These are phyloP conservation scores for Leptographium wingfieldii DNA, from an alignment of 2,329 filamentous ascomycete genomes.

Conservation along the genomic window DNA sequence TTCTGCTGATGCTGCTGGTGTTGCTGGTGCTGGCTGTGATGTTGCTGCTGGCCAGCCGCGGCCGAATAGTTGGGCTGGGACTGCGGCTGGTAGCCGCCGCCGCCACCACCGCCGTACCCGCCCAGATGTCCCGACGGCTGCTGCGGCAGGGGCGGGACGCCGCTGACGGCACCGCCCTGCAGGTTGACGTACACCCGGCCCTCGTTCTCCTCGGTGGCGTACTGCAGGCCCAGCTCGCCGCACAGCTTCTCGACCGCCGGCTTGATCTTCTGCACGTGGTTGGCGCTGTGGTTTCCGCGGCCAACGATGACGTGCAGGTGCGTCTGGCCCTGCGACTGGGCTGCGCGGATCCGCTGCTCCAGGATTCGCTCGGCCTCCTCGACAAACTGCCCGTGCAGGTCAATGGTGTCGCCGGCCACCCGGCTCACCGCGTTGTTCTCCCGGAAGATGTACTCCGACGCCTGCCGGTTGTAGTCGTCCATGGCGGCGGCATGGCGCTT, in stretches of 20 bases:
- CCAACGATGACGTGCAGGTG: slow-evolving; percentile 94
- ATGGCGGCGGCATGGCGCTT: slow-evolving; percentile 75
- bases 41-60: slow-evolving; percentile 27
- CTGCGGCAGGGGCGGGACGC: slow-evolving; percentile 29
- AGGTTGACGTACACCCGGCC: slow-evolving; percentile 84
- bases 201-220: slow-evolving; percentile 75
- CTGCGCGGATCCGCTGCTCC: slow-evolving; percentile 71
- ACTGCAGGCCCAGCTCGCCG: slow-evolving; percentile 68
- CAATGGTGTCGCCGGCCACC: slow-evolving; percentile 71
- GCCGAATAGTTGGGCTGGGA: slow-evolving; percentile 21
- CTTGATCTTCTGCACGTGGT: slow-evolving; percentile 86
- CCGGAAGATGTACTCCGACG: slow-evolving; percentile 87
- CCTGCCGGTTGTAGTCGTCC: slow-evolving; percentile 82
- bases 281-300: slow-evolving; percentile 76
- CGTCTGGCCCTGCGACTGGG: slow-evolving; percentile 57
- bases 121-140: slow-evolving; percentile 28
- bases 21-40: slow-evolving; percentile 28
- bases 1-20: slow-evolving; percentile 21
- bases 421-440: slow-evolving; percentile 77
- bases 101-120: slow-evolving; percentile 11
- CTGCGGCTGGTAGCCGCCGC: slow-evolving; percentile 14
- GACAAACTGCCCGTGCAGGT: slow-evolving; percentile 88
- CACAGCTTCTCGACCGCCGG: slow-evolving; percentile 87
- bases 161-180: slow-evolving; percentile 51
- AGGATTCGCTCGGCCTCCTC: slow-evolving; percentile 90